Conservation (phyloP, 2,329 filamentous ascomycete genomes). For the Diaporthe vexans region DNA sequence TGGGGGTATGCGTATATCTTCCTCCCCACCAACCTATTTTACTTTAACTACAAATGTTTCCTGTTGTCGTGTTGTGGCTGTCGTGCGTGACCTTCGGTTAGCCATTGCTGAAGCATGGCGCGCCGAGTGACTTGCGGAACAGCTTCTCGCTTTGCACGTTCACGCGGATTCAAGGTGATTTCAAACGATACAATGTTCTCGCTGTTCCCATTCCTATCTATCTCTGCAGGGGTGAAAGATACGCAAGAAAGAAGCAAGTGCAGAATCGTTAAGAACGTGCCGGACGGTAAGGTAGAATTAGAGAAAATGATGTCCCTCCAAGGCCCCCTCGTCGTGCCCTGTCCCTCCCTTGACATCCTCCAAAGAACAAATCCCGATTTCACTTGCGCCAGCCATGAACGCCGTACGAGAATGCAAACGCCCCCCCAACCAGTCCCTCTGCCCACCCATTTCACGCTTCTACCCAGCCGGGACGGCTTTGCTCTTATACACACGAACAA, state of each 20-base stretch:
- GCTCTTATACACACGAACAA: background rate
- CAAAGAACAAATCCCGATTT: background rate
- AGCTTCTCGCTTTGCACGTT: background rate
- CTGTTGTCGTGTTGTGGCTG: background rate
- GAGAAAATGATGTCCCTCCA: background rate
- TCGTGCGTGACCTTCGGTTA: background rate
- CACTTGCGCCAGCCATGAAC: slow-evolving; percentile 12
- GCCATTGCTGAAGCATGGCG: background rate
- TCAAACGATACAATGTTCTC: background rate
- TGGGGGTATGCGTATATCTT: background rate
- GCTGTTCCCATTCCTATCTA: background rate
- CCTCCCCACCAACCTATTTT: background rate
- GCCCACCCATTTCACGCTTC: background rate
- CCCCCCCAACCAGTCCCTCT: background rate
- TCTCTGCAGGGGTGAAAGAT: background rate
- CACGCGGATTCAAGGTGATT: background rate
- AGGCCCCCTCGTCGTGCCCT: background rate
- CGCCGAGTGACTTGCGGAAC: background rate
- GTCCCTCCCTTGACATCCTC: background rate
- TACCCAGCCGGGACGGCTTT: background rate
- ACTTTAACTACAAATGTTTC: background rate
- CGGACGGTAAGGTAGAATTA: slow-evolving; percentile 21
- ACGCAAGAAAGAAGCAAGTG: background rate
- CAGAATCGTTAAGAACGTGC: slow-evolving; percentile 6
- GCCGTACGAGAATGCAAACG: slow-evolving; percentile 39